phyloP scores from a whole-genome alignment of 805 yeast species.

The Kockiozyma suomiensis region DNA sequence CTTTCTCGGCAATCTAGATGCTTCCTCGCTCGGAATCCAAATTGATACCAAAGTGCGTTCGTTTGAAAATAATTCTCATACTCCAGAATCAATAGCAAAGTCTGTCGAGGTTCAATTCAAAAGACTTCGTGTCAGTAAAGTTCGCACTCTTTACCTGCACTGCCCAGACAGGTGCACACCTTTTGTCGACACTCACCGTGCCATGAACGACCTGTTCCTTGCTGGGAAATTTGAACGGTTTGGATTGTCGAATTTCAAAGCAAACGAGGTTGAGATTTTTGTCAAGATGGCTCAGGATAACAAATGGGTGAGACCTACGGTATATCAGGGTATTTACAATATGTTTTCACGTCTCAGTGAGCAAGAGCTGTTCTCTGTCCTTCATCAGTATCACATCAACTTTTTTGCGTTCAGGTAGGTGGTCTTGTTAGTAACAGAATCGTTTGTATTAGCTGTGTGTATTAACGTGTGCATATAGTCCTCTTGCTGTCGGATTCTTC shows the following conservation, averaged over 20 bases:
- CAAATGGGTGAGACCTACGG: conserved; percentile 38
- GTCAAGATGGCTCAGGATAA: conserved; percentile 33
- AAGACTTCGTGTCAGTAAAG: conserved; percentile 22
- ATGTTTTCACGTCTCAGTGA: conserved; percentile 38
- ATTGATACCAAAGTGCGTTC: conserved; percentile 33
- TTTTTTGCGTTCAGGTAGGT: conserved; percentile 38
- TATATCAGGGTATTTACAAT: conserved; percentile 41
- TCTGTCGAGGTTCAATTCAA: conserved; percentile 25
- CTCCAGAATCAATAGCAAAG: conserved; percentile 14
- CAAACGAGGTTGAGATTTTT: conserved; percentile 36
- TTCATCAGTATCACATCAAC: conserved; percentile 32
- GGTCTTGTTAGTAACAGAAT: too few species aligned
- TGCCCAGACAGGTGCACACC: conserved; percentile 39
- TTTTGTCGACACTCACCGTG: conserved; percentile 37
- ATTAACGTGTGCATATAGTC: too few species aligned
- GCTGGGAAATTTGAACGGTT: conserved; percentile 38
- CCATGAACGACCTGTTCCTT: conserved; percentile 36
- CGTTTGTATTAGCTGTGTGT: too few species aligned
- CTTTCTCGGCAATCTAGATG: conserved; percentile 23
- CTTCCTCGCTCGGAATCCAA: conserved; percentile 1
- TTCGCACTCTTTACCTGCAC: conserved; percentile 27
- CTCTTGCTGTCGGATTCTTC: conserved; percentile 32
- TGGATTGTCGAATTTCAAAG: conserved; percentile 39
- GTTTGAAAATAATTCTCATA: conserved; percentile 17
- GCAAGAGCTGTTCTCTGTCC: conserved; percentile 36